Evolutionary conservation across 352 stramenopile genomes (phyloP).

Genomic region (Globisporangium recalcitrans): DNA sequence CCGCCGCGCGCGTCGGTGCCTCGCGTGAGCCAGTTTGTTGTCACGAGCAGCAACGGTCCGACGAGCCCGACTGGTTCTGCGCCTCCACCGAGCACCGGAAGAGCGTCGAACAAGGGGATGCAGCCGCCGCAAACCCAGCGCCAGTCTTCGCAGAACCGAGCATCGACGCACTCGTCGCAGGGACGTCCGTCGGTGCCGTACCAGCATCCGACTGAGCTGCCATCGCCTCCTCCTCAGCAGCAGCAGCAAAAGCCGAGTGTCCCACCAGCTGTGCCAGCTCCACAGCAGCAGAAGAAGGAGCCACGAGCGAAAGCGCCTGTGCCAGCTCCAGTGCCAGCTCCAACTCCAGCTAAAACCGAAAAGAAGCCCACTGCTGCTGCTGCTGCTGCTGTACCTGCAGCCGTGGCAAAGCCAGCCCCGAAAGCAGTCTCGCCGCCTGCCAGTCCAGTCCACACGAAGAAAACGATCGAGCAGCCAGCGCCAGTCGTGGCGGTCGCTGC

Average conservation of each 20-base stretch:
- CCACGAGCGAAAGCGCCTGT: conserved; percentile 9
- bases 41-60: conserved; percentile 45
- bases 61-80: conserved; percentile 54
- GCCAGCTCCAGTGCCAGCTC: conserved; percentile 4
- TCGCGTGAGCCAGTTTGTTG: conserved; percentile 59
- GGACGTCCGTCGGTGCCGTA: conserved; percentile 20
- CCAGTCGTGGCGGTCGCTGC: neutral
- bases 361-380: conserved; percentile 6
- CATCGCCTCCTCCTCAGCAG: conserved; percentile 4
- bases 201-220: conserved; percentile 15
- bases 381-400: neutral
- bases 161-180: conserved; percentile 6
- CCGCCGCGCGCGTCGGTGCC: conserved; percentile 31
- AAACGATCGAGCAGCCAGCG: conserved; percentile 2
- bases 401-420: neutral
- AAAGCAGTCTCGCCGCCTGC: neutral
- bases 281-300: conserved; percentile 7
- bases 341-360: neutral
- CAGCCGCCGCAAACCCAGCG: conserved; percentile 25
- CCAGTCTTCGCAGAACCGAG: conserved; percentile 10
- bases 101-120: conserved; percentile 16
- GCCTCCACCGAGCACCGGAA: conserved; percentile 14
- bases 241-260: neutral
- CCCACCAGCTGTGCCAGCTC: conserved; percentile 4
- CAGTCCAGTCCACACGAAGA: conserved; percentile 4